These are phyloP conservation scores for Epithele typhae DNA, from an alignment of 768 basidiomycete species.

Conservation along the genomic window DNA sequence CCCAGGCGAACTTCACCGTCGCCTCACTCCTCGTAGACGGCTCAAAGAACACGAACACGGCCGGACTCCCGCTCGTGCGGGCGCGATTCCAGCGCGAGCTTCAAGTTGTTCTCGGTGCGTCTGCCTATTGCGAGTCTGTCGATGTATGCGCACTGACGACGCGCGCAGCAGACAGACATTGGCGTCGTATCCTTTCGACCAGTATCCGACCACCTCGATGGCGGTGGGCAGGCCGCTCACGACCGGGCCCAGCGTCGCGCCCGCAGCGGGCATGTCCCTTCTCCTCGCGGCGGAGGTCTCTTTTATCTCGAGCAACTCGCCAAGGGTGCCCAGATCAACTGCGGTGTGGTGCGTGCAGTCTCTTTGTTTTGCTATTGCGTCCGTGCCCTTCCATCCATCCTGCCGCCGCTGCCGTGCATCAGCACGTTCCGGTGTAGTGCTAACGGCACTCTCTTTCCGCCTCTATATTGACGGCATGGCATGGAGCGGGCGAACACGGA, in stretches of 20 bases:
- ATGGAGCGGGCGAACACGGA: slow-evolving; percentile 14
- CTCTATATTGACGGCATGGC: no score
- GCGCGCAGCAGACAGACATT: slow-evolving; percentile 33
- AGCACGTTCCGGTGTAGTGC: not conserved
- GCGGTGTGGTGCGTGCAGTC: slow-evolving; percentile 30
- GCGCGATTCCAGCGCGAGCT: slow-evolving; percentile 29
- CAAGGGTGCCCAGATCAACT: slow-evolving; percentile 32
- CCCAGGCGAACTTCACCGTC: slow-evolving; percentile 40
- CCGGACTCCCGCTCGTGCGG: slow-evolving; percentile 43
- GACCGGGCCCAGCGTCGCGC: slow-evolving; percentile 22
- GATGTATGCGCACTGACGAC: no score
- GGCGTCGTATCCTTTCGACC: slow-evolving; percentile 46
- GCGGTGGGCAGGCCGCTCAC: slow-evolving; percentile 35
- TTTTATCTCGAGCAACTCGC: slow-evolving; percentile 34
- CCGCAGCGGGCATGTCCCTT: slow-evolving; percentile 33
- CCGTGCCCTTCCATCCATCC: not conserved
- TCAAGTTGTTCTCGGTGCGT: slow-evolving; percentile 43
- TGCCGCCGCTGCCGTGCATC: not conserved
- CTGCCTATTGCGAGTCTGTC: not conserved
- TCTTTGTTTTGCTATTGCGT: not conserved
- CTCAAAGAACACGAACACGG: slow-evolving; percentile 38
- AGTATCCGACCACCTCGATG: slow-evolving; percentile 40
- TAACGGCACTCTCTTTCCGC: not conserved
- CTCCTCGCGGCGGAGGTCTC: slow-evolving; percentile 28
- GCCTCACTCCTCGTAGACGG: slow-evolving; percentile 35